phyloP scores from a whole-genome alignment of 352 stramenopile genomes.

The Globisporangium parvum region DNA sequence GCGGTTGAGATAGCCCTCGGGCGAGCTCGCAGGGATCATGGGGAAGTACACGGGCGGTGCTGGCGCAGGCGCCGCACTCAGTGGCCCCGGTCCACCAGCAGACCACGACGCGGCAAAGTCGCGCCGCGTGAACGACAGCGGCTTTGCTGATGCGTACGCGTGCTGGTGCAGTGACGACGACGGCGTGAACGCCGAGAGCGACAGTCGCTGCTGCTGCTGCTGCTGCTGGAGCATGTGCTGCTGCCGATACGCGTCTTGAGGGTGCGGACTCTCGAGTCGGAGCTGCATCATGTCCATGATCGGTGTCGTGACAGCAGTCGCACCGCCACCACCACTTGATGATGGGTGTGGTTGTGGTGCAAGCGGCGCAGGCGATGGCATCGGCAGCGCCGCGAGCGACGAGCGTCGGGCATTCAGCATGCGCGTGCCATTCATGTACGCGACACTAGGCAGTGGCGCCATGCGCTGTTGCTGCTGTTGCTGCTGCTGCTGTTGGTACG shows the following conservation, averaged over 20 bases:
- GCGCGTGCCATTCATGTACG: conserved; percentile 16
- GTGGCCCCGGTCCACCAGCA: too few relatives aligned
- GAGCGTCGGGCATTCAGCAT: conserved; percentile 35
- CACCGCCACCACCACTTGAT: not conserved
- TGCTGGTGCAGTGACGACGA: conserved; percentile 36
- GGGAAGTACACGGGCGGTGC: conserved; percentile 13
- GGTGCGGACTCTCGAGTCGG: conserved; percentile 38
- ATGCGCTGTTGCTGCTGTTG: conserved; percentile 28
- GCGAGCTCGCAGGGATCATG: conserved; percentile 24
- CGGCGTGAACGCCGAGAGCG: conserved; percentile 6
- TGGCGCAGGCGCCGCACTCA: not conserved
- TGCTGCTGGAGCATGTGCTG: conserved; percentile 5
- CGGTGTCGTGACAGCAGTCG: conserved; percentile 41
- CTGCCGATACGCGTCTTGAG: conserved; percentile 11
- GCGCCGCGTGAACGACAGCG: conserved; percentile 27
- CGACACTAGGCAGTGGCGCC: conserved; percentile 32
- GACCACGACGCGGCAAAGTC: conserved; percentile 9
- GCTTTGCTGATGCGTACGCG: conserved; percentile 38
- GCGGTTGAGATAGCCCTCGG: conserved; percentile 37
- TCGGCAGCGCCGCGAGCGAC: conserved; percentile 42
- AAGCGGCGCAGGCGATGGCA: conserved; percentile 29
- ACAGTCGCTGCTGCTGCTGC: conserved; percentile 6
- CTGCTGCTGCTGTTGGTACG: conserved; percentile 6
- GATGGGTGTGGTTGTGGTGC: conserved; percentile 1
- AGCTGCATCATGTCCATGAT: conserved; percentile 77